Evolutionary conservation across 2,329 filamentous ascomycete species (phyloP), one percentile per base, ranked within the genome.

Genomic region (Incumbomyces lentus): DNA sequence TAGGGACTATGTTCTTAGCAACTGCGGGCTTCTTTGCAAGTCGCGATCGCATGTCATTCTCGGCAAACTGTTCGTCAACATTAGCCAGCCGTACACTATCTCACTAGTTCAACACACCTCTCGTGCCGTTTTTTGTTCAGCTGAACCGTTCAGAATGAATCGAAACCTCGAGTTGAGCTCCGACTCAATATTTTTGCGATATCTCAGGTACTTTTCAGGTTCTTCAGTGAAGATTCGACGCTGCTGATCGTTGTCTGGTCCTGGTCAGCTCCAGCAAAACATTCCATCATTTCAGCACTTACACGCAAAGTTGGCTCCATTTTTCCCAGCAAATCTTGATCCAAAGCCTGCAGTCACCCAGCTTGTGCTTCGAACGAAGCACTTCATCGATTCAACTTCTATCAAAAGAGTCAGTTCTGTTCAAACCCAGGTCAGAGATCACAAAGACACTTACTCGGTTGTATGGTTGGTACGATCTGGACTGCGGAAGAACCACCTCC

Each of bases 331-430:
- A 62, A 68, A 71, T 4, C 62, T 64, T 40, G 70, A 68, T 0
- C 64, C 70, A 48, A 72, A 72, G 14, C 68, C 69, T 1, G 68
- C 65, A 0, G 69, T 72, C 19, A 73, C 68, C 69, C 69, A 73
- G 22, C 68, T 66, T 0, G 69, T 67, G 33, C 33, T 35, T 35
- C 33, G 22, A 26, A 26, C 8, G 6, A 61, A 66, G 8, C 69
- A 58, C 4, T 71, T 60, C 12, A 51, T 66, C 55, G 26, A 2
- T 30, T 46, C 57, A 56, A 62, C n/a, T 11, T 37, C 6, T 49
- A 40, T 1, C 16, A 35, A 17, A 35, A 17, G 6, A 6, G n/a
- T 14, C 16, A 17, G 13, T 4, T 12, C 33, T 11, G 12, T 35
- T 17, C 13, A 4, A n/a, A 14, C 43, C 50, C 8, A 59, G 58